A percentile compares a stretch with the other conserved stretches of the same genome.
phyloP scores from a whole-genome alignment of 148 eudicot species.

The Chenopodium album region DNA sequence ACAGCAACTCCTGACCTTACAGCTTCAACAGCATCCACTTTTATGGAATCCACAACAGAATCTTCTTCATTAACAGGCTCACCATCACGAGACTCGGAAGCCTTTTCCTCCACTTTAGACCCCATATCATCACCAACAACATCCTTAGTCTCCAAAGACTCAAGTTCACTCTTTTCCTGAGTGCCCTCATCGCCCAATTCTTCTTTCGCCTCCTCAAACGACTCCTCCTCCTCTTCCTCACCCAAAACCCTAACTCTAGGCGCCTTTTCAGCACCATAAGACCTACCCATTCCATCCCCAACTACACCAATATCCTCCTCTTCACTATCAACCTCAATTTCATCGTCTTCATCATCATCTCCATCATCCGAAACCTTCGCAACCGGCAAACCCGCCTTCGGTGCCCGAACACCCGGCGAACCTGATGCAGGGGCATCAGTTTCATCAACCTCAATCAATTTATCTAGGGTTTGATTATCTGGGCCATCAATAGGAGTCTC shows the following conservation, averaged over 20 bases:
- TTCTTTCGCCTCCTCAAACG: conserved; percentile 8
- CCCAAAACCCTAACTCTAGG: conserved; percentile 29
- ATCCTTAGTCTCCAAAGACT: conserved; percentile 24
- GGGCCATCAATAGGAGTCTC: conserved; percentile 32
- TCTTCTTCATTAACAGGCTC: conserved; percentile 18
- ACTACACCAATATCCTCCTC: conserved; percentile 22
- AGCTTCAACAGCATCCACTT: conserved; percentile 32
- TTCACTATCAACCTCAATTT: conserved; percentile 11
- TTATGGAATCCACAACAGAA: conserved; percentile 29
- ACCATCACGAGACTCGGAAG: not conserved
- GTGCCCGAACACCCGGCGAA: conserved; percentile 7
- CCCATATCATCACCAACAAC: conserved; percentile 15
- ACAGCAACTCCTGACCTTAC: conserved; percentile 39
- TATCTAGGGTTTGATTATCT: conserved; percentile 27
- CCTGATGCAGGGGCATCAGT: conserved; percentile 25
- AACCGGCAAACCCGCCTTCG: conserved; percentile 29
- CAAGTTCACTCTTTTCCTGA: not conserved
- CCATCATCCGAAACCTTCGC: conserved; percentile 39
- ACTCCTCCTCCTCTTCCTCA: conserved; percentile 26
- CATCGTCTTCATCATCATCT: conserved; percentile 37
- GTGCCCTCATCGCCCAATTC: conserved; percentile 11
- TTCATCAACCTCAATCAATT: conserved; percentile 15
- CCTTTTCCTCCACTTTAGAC: conserved; percentile 16
- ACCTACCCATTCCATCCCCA: not conserved
- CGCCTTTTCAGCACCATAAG: conserved; percentile 18